phyloP scores from a whole-genome alignment of 495 filamentous ascomycete species.

The Corynascus novoguineensis region DNA sequence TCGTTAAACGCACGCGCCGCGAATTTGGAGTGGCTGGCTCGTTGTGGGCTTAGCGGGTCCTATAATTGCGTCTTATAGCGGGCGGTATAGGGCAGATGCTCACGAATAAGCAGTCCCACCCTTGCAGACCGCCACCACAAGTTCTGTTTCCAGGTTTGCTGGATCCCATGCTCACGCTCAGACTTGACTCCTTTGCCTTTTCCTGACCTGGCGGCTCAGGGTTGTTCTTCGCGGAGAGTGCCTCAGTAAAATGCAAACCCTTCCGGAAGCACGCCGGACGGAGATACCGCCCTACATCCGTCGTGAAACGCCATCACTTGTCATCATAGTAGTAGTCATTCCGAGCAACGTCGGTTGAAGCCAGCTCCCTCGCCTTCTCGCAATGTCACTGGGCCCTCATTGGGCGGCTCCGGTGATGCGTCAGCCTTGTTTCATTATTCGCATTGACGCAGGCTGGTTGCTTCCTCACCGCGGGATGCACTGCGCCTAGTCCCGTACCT shows the following conservation, averaged over 20 bases:
- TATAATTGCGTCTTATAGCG: slow-evolving; percentile 5
- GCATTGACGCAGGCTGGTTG: neutral
- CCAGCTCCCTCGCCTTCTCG: too few species aligned
- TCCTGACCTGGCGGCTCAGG: too few species aligned
- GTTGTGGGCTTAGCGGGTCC: neutral
- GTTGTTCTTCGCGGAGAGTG: too few species aligned
- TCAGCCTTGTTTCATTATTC: neutral
- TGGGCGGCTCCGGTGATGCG: neutral
- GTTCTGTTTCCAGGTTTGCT: neutral
- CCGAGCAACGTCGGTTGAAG: too few species aligned
- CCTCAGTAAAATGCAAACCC: too few species aligned
- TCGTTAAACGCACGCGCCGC: too few species aligned
- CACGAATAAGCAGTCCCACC: neutral
- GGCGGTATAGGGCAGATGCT: slow-evolving; percentile 7
- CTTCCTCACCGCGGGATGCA: neutral
- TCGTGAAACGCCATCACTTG: too few species aligned
- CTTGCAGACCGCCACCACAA: neutral
- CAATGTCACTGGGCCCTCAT: neutral
- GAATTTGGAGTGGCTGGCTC: neutral
- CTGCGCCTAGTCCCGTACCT: neutral
- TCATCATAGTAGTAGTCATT: too few species aligned
- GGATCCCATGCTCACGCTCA: too few species aligned
- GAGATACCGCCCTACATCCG: too few species aligned
- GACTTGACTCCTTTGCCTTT: too few species aligned
- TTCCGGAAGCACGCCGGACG: too few species aligned